Percentiles rank a stretch among this genome's conserved stretches.
Conservation (phyloP, 2,329 filamentous ascomycete species). For the Aspergillus pseudonomiae region DNA sequence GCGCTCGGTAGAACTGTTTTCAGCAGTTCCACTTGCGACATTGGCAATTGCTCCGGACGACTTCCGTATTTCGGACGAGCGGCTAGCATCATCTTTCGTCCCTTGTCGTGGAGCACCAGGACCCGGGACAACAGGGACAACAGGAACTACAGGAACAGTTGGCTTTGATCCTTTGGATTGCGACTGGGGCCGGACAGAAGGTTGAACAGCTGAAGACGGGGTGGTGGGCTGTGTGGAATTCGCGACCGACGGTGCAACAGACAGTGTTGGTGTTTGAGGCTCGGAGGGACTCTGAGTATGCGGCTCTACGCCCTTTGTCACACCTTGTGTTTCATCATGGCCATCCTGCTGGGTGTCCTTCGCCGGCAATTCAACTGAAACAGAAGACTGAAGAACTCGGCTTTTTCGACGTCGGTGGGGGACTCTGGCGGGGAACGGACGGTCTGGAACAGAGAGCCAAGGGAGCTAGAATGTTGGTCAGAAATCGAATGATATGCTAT, state of each 20-base stretch:
- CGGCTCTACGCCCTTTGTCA: slow-evolving; percentile 22
- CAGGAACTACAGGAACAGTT: slow-evolving; percentile 50
- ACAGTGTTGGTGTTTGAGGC: slow-evolving; percentile 61
- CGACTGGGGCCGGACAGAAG: slow-evolving; percentile 34
- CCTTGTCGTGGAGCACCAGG: slow-evolving; percentile 38
- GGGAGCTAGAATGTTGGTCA: slow-evolving; percentile 50
- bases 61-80: slow-evolving; percentile 41
- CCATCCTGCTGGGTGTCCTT: slow-evolving; percentile 39
- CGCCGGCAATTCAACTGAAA: slow-evolving; percentile 55
- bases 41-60: slow-evolving; percentile 19
- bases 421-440: slow-evolving; percentile 57
- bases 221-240: slow-evolving; percentile 60
- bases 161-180: slow-evolving; percentile 40
- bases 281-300: slow-evolving; percentile 39
- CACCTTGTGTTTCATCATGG: slow-evolving; percentile 25
- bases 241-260: slow-evolving; percentile 60
- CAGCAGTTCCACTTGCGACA: slow-evolving; percentile 12
- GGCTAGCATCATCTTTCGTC: slow-evolving; percentile 38
- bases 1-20: slow-evolving; percentile 7
- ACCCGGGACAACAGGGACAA: slow-evolving; percentile 51
- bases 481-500: background rate
- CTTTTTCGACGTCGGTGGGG: slow-evolving; percentile 50
- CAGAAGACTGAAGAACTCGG: slow-evolving; percentile 37
- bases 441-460: slow-evolving; percentile 61
- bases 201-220: slow-evolving; percentile 54